Evolutionary conservation across 495 filamentous ascomycete species (phyloP).

Genomic region (Rhizodiscina lignyota): DNA sequence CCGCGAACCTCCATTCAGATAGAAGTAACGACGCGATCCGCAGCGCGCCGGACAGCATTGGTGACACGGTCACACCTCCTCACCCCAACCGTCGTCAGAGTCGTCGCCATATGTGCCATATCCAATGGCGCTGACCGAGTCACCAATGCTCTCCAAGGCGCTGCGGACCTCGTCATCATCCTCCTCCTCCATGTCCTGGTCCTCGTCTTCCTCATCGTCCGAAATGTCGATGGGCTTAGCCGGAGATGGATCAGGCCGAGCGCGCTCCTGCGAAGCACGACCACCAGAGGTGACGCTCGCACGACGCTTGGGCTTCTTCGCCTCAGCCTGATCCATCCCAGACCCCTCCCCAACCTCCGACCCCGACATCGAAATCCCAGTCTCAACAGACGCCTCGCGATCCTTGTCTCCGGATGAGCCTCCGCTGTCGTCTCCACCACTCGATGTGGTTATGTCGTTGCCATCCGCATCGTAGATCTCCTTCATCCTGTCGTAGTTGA

Average conservation of each 20-base stretch:
- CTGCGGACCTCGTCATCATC: neutral
- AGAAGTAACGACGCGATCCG: too few species aligned
- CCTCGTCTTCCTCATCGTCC: constrained; percentile 22
- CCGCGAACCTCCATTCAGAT: too few species aligned
- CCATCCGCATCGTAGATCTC: constrained; percentile 9
- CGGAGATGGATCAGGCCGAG: neutral
- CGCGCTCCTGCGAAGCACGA: neutral
- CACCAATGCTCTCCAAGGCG: neutral
- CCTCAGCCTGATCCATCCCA: neutral
- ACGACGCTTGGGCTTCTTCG: too few species aligned
- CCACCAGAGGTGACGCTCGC: neutral
- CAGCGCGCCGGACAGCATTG: too few species aligned
- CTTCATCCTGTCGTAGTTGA: constrained; percentile 14
- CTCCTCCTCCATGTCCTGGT: constrained; percentile 22
- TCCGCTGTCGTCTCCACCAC: neutral
- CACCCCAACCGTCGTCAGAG: too few species aligned
- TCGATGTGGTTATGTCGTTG: neutral
- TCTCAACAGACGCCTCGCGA: neutral
- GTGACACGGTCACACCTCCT: too few species aligned
- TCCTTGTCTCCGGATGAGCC: neutral
- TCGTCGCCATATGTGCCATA: too few species aligned
- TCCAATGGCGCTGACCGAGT: too few species aligned
- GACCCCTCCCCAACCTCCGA: neutral
- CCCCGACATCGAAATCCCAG: neutral
- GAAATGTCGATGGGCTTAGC: neutral